Evolutionary conservation across 2,329 filamentous ascomycete species (phyloP).

Genomic region (Aspergillus persii): DNA sequence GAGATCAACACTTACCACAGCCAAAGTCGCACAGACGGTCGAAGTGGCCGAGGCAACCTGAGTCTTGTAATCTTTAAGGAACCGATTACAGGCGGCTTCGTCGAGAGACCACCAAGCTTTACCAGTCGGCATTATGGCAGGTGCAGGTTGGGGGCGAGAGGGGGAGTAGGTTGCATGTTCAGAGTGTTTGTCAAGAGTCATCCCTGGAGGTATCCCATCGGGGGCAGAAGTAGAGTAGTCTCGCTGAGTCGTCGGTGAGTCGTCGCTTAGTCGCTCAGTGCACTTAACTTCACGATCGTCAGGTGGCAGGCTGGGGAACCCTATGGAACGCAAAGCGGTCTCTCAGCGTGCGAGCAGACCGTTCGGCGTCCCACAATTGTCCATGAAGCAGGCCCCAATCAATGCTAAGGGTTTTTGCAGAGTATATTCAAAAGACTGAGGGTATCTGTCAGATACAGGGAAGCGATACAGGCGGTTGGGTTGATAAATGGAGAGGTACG

Average conservation of each 20-base stretch:
- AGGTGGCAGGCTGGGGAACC: constrained; percentile 43
- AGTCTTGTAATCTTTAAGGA: constrained; percentile 47
- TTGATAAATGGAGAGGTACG: not conserved
- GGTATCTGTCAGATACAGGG: no score
- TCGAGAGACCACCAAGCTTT: constrained; percentile 40
- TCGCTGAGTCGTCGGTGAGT: constrained; percentile 13
- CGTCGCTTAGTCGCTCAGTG: constrained; percentile 12
- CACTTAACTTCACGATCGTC: constrained; percentile 5
- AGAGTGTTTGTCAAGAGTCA: constrained; percentile 39
- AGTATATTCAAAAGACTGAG: not conserved
- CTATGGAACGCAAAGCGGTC: constrained; percentile 53
- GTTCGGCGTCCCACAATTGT: constrained; percentile 50
- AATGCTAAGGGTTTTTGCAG: constrained; percentile 12
- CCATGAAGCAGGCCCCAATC: constrained; percentile 34
- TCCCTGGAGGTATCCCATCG: constrained; percentile 34
- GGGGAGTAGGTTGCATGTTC: constrained; percentile 42
- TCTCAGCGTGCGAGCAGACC: constrained; percentile 49
- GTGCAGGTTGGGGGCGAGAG: constrained; percentile 32
- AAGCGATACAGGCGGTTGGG: not conserved
- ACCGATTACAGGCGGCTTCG: constrained; percentile 40
- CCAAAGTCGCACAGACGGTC: constrained; percentile 44
- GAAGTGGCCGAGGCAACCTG: constrained; percentile 47
- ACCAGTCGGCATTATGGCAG: constrained; percentile 30
- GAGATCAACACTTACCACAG: constrained; percentile 38
- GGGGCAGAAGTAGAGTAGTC: constrained; percentile 17